phyloP scores from a whole-genome alignment of 441 rosid genomes.

The Capsella rubella region DNA sequence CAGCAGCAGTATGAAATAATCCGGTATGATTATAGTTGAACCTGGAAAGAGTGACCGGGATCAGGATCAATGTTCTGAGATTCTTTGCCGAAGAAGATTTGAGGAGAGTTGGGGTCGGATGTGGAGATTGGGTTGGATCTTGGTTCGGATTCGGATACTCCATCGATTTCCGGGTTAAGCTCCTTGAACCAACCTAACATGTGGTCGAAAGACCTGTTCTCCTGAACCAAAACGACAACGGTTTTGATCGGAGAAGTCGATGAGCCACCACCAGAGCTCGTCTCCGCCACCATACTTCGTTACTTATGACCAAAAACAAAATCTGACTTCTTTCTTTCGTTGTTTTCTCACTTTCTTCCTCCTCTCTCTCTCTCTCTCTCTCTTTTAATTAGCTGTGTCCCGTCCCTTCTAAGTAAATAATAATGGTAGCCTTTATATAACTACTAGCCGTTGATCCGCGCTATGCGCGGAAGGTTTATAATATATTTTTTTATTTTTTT shows the following conservation, averaged over 20 bases:
- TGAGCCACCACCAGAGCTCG: conserved; percentile 36
- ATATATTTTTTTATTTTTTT: too few relatives aligned
- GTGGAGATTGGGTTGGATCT: conserved; percentile 81
- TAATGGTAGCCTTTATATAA: neutral
- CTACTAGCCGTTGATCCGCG: too few relatives aligned
- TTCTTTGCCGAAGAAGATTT: conserved; percentile 54
- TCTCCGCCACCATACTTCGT: conserved; percentile 47
- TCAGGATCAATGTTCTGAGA: conserved; percentile 80
- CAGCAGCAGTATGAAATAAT: neutral
- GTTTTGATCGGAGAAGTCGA: conserved; percentile 73
- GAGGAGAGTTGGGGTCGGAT: conserved; percentile 57
- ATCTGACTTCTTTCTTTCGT: conserved; percentile 11
- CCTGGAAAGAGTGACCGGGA: conserved; percentile 89
- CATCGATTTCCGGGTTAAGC: conserved; percentile 74
- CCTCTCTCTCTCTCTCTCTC: neutral
- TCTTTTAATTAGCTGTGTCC: neutral
- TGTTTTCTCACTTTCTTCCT: neutral
- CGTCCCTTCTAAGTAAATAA: neutral
- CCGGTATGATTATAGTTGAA: neutral
- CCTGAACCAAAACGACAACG: conserved; percentile 82
- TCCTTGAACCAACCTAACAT: conserved; percentile 91
- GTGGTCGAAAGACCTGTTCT: conserved; percentile 90
- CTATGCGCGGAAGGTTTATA: too few relatives aligned
- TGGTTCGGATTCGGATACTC: conserved; percentile 77
- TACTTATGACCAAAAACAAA: neutral